Evolutionary conservation across 352 stramenopile species (phyloP), one percentile per base, ranked within the genome.

Genomic region (Pythium insidiosum): DNA sequence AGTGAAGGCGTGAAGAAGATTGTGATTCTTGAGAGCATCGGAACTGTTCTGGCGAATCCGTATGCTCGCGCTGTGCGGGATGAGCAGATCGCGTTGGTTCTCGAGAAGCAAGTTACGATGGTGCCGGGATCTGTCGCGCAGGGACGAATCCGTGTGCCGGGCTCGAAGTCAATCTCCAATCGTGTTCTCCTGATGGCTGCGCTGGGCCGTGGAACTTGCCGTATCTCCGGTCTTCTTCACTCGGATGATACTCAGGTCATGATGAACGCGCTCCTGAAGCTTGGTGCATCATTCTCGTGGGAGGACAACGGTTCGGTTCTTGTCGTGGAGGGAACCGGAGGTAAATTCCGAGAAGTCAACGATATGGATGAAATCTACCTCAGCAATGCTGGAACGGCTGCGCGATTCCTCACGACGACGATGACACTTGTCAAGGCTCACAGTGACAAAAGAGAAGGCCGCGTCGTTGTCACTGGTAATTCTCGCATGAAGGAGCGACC

Each of bases 161-260:
- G 95, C 39, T 98, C 90, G 43, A 99, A 99, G 67, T 98, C 90
- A n/a, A 87, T 99, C 35, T 97, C 89, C 38, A 99, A 99, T 68
- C 88, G 95, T 16, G 96, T 96, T 47, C 65, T 99, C 30, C 73
- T 99, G 19, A 79, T 99, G 50, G 91, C 95, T 0, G 94, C 94
- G 15, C 71, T 99, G 11, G 93, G 81, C 23, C 65, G 88, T 12
- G 92, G 90, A 16, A 22, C 58, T 31, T 91, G 79, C 49, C 75
- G 79, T 25, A 84, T 91, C 41, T 73, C 67, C 10, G 97, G 97
- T 19, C 67, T 99, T 13, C 63, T 99, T 40, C 94, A 98, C 58
- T 97, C 81, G 29, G 95, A 98, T 52, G 96, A 99, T 61, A 98
- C 97, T 39, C 82, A 92, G 29, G 96, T 98, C 51, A 99, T 99